phyloP scores from a whole-genome alignment of 805 yeast species.

The Pichia exigua region DNA sequence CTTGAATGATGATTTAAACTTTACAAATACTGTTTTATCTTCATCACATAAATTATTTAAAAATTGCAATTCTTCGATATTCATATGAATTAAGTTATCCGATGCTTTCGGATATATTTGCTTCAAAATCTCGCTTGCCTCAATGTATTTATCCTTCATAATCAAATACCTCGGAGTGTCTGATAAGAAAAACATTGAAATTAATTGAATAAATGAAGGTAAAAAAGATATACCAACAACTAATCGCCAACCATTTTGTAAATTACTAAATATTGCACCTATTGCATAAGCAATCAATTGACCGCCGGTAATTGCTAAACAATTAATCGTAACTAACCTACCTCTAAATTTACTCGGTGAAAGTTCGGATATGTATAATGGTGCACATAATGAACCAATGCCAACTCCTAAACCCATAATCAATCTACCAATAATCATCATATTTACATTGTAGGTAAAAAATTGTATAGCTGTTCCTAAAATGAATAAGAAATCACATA shows the following conservation, averaged over 20 bases:
- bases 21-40: slow-evolving; percentile 7
- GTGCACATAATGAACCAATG: slow-evolving; percentile 46
- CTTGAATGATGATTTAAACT: slow-evolving; percentile 32
- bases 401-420: slow-evolving; percentile 51
- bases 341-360: slow-evolving; percentile 49
- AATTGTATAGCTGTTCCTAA: slow-evolving; percentile 42
- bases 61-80: slow-evolving; percentile 35
- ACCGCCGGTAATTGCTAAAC: slow-evolving; percentile 50
- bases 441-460: slow-evolving; percentile 35
- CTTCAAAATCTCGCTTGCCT: slow-evolving; percentile 34
- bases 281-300: slow-evolving; percentile 46
- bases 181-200: slow-evolving; percentile 40
- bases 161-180: slow-evolving; percentile 50
- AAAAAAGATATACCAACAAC: slow-evolving; percentile 44
- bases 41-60: slow-evolving; percentile 26
- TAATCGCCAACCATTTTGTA: slow-evolving; percentile 43
- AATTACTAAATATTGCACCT: slow-evolving; percentile 39
- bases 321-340: slow-evolving; percentile 43
- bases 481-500: slow-evolving; percentile 40
- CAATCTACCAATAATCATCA: slow-evolving; percentile 47
- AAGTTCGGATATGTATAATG: slow-evolving; percentile 45
- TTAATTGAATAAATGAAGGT: slow-evolving; percentile 42
- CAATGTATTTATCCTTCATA: slow-evolving; percentile 33
- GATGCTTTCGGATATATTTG: slow-evolving; percentile 33
- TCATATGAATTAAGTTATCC: slow-evolving; percentile 31